Conservation (phyloP, 2,329 filamentous ascomycete genomes). For the Pseudogymnoascus sp. region DNA sequence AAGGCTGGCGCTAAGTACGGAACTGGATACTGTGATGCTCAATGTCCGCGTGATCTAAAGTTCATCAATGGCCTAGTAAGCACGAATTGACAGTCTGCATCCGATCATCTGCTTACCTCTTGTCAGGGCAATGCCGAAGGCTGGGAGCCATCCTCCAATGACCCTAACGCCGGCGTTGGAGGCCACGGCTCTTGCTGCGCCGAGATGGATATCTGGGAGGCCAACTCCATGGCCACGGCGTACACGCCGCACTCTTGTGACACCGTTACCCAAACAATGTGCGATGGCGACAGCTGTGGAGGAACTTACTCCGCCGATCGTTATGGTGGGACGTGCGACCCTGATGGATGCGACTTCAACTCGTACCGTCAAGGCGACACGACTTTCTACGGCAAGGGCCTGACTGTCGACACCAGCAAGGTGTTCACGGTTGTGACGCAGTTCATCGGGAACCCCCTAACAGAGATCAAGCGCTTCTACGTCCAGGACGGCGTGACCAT, state of each 20-base stretch:
- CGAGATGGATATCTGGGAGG: slow-evolving; percentile 64
- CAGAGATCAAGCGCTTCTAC: slow-evolving; percentile 49
- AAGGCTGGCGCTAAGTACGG: slow-evolving; percentile 53
- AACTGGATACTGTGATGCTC: slow-evolving; percentile 57
- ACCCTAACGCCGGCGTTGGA: slow-evolving; percentile 45
- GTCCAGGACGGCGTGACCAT: slow-evolving; percentile 48
- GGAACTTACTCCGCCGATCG: slow-evolving; percentile 34
- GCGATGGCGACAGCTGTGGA: slow-evolving; percentile 34
- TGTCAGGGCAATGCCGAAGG: slow-evolving; percentile 45
- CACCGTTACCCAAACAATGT: slow-evolving; percentile 36
- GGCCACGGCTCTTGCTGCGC: slow-evolving; percentile 55
- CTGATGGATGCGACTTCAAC: slow-evolving; percentile 57
- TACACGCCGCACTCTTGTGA: slow-evolving; percentile 52
- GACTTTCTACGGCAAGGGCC: slow-evolving; percentile 48
- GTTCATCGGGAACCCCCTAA: slow-evolving; percentile 46
- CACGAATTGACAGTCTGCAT: slow-evolving; percentile 27
- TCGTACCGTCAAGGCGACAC: slow-evolving; percentile 51
- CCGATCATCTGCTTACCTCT: slow-evolving; percentile 18
- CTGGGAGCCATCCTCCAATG: slow-evolving; percentile 40
- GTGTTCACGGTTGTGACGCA: slow-evolving; percentile 53
- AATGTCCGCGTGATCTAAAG: slow-evolving; percentile 46
- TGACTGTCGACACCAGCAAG: slow-evolving; percentile 45
- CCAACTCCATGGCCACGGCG: slow-evolving; percentile 51
- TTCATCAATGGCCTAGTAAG: slow-evolving; percentile 45
- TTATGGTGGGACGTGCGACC: slow-evolving; percentile 50